Conservation (phyloP, 2,329 filamentous ascomycete species). For the Davidsoniella neocaledoniae region DNA sequence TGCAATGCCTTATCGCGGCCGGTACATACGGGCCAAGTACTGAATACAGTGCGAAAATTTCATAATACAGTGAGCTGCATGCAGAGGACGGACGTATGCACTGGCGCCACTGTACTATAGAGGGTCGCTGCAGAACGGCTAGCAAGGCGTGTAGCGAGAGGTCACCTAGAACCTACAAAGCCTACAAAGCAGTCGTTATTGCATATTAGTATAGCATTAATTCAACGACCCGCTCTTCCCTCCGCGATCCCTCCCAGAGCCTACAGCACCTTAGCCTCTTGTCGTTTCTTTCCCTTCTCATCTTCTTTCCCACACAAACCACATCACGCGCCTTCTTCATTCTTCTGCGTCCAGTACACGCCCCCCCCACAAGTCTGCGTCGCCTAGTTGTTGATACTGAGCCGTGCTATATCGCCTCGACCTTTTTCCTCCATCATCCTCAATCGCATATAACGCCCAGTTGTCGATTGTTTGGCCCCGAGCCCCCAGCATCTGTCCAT, state of each 20-base stretch:
- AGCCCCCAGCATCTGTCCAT: too few relatives aligned
- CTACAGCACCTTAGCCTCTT: constrained; percentile 1
- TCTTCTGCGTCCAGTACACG: neutral
- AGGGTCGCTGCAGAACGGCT: too few relatives aligned
- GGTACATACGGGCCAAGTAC: constrained; percentile 1
- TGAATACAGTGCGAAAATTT: neutral
- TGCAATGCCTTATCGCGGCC: neutral
- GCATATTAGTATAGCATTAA: neutral
- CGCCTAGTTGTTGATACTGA: too few relatives aligned
- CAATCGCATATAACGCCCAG: neutral
- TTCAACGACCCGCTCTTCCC: constrained; percentile 5
- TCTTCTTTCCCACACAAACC: neutral
- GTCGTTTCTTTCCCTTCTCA: constrained; percentile 5
- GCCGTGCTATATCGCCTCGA: neutral
- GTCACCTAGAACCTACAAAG: neutral
- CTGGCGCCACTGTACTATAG: too few relatives aligned
- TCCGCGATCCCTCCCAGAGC: constrained; percentile 7
- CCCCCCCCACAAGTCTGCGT: neutral
- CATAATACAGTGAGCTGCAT: neutral
- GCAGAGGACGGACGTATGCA: too few relatives aligned
- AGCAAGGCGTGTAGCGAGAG: too few relatives aligned
- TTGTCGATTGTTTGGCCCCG: neutral
- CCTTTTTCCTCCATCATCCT: neutral
- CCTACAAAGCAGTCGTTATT: neutral
- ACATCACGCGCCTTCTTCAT: constrained; percentile 2